Conservation (phyloP, 2,329 filamentous ascomycete genomes). For the Colletotrichum magnum region DNA sequence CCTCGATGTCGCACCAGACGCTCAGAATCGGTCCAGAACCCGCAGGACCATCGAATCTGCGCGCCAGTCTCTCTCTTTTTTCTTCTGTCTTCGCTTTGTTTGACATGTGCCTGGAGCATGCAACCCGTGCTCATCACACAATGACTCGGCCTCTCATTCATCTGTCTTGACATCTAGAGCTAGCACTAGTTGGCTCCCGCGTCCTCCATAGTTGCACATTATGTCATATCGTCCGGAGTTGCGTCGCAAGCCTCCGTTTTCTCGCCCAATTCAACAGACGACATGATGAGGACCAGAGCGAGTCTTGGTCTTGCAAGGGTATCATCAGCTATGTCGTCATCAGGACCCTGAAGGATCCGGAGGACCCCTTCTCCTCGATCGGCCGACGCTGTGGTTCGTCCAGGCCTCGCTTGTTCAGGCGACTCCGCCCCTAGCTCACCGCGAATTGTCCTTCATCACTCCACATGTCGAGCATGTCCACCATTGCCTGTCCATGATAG, state of each 20-base stretch:
- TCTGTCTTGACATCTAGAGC: background rate
- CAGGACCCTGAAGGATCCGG: constrained; percentile 34
- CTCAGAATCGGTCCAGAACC: constrained; percentile 17
- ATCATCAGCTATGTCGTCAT: constrained; percentile 35
- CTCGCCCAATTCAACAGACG: background rate
- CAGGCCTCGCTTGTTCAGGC: constrained; percentile 20
- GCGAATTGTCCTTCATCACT: constrained; percentile 66
- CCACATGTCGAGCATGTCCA: constrained; percentile 71
- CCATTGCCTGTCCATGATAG: constrained; percentile 66
- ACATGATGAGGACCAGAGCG: constrained; percentile 7
- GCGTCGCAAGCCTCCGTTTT: constrained; percentile 9
- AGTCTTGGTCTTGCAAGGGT: constrained; percentile 20
- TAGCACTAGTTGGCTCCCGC: background rate
- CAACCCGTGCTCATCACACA: constrained; percentile 1
- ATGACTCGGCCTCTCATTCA: constrained; percentile 29
- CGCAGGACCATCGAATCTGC: constrained; percentile 7
- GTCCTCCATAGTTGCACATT: constrained; percentile 1
- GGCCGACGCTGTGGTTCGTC: constrained; percentile 3
- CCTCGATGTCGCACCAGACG: background rate
- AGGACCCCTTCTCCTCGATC: constrained; percentile 18
- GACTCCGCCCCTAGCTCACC: constrained; percentile 42
- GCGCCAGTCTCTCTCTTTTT: background rate
- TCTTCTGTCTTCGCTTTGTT: constrained; percentile 25
- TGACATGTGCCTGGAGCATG: constrained; percentile 25
- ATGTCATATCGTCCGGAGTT: constrained; percentile 31